Percentiles rank a stretch among this genome's conserved stretches.
These are phyloP conservation scores for Glutinoglossum americanum DNA, from an alignment of 495 filamentous ascomycete genomes.

Conservation along the genomic window DNA sequence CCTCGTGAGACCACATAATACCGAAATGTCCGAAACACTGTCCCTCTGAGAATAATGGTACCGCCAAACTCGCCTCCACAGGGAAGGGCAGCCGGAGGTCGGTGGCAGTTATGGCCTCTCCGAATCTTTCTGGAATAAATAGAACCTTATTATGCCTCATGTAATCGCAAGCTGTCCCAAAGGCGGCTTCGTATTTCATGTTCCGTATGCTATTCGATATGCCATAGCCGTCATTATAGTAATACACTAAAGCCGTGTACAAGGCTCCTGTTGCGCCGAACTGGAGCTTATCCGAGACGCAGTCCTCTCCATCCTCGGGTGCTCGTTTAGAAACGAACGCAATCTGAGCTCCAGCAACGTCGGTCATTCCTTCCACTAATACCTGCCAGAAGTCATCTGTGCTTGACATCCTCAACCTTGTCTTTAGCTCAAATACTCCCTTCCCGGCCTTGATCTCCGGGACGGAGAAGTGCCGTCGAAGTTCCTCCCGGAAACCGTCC, in stretches of 20 bases:
- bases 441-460: slow-evolving; percentile 42
- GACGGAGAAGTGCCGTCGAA: slow-evolving; percentile 24
- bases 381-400: slow-evolving; percentile 45
- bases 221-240: slow-evolving; percentile 41
- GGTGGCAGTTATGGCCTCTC: slow-evolving; percentile 35
- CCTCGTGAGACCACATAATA: slow-evolving; percentile 49
- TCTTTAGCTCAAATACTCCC: slow-evolving; percentile 39
- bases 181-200: slow-evolving; percentile 38
- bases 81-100: slow-evolving; percentile 37
- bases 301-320: slow-evolving; percentile 33
- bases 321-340: slow-evolving; percentile 49
- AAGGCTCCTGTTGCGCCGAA: slow-evolving; percentile 36
- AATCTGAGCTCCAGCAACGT: slow-evolving; percentile 44
- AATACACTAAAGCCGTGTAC: slow-evolving; percentile 45
- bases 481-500: slow-evolving; percentile 24
- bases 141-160: slow-evolving; percentile 61
- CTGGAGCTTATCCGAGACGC: slow-evolving; percentile 34
- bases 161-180: slow-evolving; percentile 38
- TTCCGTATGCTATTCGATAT: slow-evolving; percentile 31
- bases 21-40: slow-evolving; percentile 59
- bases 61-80: slow-evolving; percentile 46
- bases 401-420: slow-evolving; percentile 28
- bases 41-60: slow-evolving; percentile 48
- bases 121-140: slow-evolving; percentile 41
- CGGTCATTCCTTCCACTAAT: slow-evolving; percentile 43